phyloP scores from a whole-genome alignment of 2,329 filamentous ascomycete species.

The Ophiostoma ulmi region DNA sequence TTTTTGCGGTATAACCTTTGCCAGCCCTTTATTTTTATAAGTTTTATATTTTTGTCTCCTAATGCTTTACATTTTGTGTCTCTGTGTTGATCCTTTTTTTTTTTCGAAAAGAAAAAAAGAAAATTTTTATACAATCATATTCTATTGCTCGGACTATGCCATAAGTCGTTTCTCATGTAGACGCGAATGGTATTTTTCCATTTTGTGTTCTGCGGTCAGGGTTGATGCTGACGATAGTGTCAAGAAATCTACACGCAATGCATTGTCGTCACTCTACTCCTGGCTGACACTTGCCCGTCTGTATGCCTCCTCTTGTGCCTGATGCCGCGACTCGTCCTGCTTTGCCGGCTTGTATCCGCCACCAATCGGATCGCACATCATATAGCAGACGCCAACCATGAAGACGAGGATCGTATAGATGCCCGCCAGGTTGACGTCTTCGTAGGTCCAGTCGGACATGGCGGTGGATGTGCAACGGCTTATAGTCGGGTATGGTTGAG shows the following conservation, averaged over 20 bases:
- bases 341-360: constrained; percentile 17
- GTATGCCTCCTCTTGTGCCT: constrained; percentile 15
- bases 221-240: neutral
- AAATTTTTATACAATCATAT: neutral
- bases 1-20: constrained; percentile 1
- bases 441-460: constrained; percentile 12
- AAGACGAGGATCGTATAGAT: constrained; percentile 25
- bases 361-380: constrained; percentile 25
- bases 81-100: neutral
- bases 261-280: neutral
- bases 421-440: constrained; percentile 22
- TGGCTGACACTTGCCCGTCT: neutral
- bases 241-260: neutral
- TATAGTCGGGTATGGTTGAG: neutral
- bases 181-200: neutral
- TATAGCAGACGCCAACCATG: constrained; percentile 26
- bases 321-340: constrained; percentile 7
- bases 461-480: neutral
- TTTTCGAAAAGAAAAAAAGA: neutral
- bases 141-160: neutral
- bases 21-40: neutral
- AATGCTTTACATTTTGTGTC: neutral
- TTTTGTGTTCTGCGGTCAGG: neutral
- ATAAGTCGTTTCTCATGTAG: constrained; percentile 3
- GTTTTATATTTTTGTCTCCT: neutral